A percentile compares a stretch with the other conserved stretches of the same genome.
Evolutionary conservation across 345 rosid species (phyloP).

Genomic region (Boechera divaricarpa): DNA sequence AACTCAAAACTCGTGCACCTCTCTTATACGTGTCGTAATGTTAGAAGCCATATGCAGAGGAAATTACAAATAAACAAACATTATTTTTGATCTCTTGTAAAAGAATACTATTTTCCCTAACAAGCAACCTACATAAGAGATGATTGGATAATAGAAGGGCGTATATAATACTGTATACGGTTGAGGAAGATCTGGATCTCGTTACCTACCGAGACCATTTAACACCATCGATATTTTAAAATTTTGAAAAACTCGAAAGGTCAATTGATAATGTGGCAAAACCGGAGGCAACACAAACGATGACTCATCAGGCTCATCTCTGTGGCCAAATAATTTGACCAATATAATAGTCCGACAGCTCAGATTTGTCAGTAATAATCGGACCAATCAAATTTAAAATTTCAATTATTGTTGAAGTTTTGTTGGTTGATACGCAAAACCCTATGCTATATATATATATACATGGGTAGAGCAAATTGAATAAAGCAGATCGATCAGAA

Average conservation of each 20-base stretch:
- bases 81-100: neutral
- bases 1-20: slow-evolving; percentile 12
- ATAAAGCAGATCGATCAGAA: slow-evolving; percentile 23
- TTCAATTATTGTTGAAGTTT: slow-evolving; percentile 43
- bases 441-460: slow-evolving; percentile 29
- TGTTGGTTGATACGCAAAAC: slow-evolving; percentile 46
- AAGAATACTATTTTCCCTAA: neutral
- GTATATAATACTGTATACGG: neutral
- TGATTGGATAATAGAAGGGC: slow-evolving; percentile 18
- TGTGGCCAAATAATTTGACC: slow-evolving; percentile 43
- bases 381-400: slow-evolving; percentile 39
- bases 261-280: slow-evolving; percentile 55
- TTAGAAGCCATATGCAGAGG: neutral
- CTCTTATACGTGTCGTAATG: slow-evolving; percentile 18
- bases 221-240: slow-evolving; percentile 10
- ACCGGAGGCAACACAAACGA: slow-evolving; percentile 50
- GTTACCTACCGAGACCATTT: slow-evolving; percentile 32
- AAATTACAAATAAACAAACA: neutral
- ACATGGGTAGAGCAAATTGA: slow-evolving; percentile 22
- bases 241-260: slow-evolving; percentile 18
- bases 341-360: slow-evolving; percentile 50
- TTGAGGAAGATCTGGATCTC: slow-evolving; percentile 54
- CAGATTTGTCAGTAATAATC: slow-evolving; percentile 36
- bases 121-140: neutral
- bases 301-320: slow-evolving; percentile 49